Conservation (phyloP, 352 stramenopile species). For the Phytophthora constricta region DNA sequence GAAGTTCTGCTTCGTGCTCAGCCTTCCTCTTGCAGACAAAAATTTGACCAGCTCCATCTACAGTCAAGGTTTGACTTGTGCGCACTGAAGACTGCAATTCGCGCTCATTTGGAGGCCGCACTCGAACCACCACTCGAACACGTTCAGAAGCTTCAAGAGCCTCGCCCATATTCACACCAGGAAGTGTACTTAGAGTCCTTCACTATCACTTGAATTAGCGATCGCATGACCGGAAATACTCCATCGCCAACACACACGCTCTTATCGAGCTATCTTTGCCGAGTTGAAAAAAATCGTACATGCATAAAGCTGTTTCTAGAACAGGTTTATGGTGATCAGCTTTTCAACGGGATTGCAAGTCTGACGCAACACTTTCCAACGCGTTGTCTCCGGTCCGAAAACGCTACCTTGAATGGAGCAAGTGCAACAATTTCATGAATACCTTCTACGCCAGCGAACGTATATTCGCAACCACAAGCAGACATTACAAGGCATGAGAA, state of each 20-base stretch:
- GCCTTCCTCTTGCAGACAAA: slow-evolving; percentile 62
- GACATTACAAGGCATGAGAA: slow-evolving; percentile 34
- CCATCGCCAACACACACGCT: not conserved
- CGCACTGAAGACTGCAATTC: slow-evolving; percentile 40
- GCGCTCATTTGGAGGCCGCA: slow-evolving; percentile 79
- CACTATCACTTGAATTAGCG: slow-evolving; percentile 1
- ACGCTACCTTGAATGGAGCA: slow-evolving; percentile 59
- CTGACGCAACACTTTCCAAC: no score
- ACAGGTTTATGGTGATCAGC: no score
- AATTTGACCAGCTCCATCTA: slow-evolving; percentile 46
- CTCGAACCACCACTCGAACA: slow-evolving; percentile 81
- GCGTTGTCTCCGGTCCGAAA: no score
- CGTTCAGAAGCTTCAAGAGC: slow-evolving; percentile 50
- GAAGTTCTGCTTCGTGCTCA: slow-evolving; percentile 46
- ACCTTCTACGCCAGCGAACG: slow-evolving; percentile 52
- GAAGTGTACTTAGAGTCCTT: not conserved
- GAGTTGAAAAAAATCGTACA: slow-evolving; percentile 4
- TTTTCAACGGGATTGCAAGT: no score
- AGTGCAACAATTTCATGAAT: slow-evolving; percentile 44
- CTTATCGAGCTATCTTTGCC: slow-evolving; percentile 24
- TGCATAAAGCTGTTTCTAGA: no score
- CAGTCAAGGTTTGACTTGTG: slow-evolving; percentile 35
- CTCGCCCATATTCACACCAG: slow-evolving; percentile 40
- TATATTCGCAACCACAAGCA: slow-evolving; percentile 50
- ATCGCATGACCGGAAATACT: slow-evolving; percentile 22